Base-by-base conservation (phyloP, 23 red algal genomes). In the Gracilaria vermiculophylla region DNA sequence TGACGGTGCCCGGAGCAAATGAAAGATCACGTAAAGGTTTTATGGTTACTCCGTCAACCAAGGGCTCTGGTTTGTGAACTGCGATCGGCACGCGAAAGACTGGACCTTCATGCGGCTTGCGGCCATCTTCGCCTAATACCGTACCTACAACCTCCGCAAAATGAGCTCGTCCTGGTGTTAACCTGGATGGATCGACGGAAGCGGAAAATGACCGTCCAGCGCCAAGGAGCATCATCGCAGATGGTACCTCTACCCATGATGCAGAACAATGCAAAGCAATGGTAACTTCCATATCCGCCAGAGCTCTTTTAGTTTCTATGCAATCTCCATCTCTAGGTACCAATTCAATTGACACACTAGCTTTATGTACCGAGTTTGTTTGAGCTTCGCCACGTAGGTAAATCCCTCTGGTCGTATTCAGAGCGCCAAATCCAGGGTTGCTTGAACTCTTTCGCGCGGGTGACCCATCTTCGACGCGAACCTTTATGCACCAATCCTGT, bases 1-100 rank as follows among this genome's bases (percentile, higher is more conserved):
- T 47, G 14, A 94, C 92, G 57, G 61, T 57, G 10, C 92, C 92
- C 20, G 92, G 77, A 48, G 76, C 25, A 85, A 94, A 88, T 25
- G 77, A 34, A 4, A 94, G 23, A 47, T 94, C 67, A 24, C 78
- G 28, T 28, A 94, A 49, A 16, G 69, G 92, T 34, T 69, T 69
- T 52, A 72, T 67, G 64, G 69, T 80, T 50, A 82, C 36, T 27
- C 76, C 92, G 43, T 70, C 83, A 42, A 81, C 70, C 28, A 94
- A 77, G 36, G 65, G 74, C 41, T 87, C 81, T 60, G 92, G 92
- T 78, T 88, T 88, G 45, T 88, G 71, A 78, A 94, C 77, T n/a
- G 83, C 69, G 52, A 94, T 64, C 12, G 92, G 92, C 27, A 94
- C 75, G 24, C 81, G 82, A 34, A 94, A 94, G 47, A 94, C 53